Conservation (phyloP, 495 filamentous ascomycete species). For the Mycothermus thermophilus region DNA sequence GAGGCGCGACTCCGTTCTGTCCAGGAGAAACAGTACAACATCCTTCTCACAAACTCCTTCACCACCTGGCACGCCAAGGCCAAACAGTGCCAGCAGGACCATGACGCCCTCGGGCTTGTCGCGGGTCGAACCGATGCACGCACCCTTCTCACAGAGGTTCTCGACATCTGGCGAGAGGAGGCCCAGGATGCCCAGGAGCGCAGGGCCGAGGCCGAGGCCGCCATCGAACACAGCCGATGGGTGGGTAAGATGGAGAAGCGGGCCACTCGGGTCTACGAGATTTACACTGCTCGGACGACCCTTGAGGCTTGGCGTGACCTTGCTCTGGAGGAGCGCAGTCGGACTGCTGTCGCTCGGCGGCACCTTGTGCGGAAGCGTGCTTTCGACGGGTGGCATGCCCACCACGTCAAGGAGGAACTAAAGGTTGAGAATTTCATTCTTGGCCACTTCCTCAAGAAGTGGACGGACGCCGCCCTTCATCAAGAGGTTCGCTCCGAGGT, state of each 20-base stretch:
- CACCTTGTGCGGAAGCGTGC: slow-evolving; percentile 59
- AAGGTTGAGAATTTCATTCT: slow-evolving; percentile 55
- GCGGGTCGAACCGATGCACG: slow-evolving; percentile 11
- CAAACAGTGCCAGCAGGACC: slow-evolving; percentile 1
- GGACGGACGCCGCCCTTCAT: slow-evolving; percentile 14
- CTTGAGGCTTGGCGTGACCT: slow-evolving; percentile 12
- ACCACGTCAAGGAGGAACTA: slow-evolving; percentile 58
- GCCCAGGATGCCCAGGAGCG: slow-evolving; percentile 2
- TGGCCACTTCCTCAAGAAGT: slow-evolving; percentile 26
- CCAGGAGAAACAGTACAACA: slow-evolving; percentile 4
- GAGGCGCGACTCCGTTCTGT: slow-evolving; percentile 11
- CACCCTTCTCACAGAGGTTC: slow-evolving; percentile 12
- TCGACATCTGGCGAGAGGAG: slow-evolving; percentile 17
- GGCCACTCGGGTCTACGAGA: slow-evolving; percentile 17
- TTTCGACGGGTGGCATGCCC: slow-evolving; percentile 64
- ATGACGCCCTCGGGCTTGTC: slow-evolving; percentile 2
- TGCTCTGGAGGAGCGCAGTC: slow-evolving; percentile 20
- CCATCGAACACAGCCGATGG: slow-evolving; percentile 10
- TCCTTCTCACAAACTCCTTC: slow-evolving; percentile 7
- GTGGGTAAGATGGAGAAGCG: slow-evolving; percentile 18
- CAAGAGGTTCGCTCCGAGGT: slow-evolving; percentile 17
- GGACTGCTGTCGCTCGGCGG: slow-evolving; percentile 46
- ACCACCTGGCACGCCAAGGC: slow-evolving; percentile 8
- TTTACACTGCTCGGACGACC: slow-evolving; percentile 13
- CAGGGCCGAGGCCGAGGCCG: slow-evolving; percentile 8